Evolutionary conservation across 192 early-diverging fungal genomes (phyloP).

Genomic region (Dissophora ornata): DNA sequence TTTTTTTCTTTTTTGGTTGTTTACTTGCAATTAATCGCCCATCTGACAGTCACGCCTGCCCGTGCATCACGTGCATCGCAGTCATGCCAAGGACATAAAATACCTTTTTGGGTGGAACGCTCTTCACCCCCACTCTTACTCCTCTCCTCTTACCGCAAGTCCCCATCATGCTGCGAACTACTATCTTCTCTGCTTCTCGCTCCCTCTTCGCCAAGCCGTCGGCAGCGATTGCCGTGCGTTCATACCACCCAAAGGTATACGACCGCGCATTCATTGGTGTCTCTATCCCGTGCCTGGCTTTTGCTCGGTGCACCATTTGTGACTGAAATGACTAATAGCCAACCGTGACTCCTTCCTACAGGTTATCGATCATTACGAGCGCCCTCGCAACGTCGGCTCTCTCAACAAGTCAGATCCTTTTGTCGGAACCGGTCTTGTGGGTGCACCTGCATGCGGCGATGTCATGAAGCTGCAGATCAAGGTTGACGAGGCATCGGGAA

Average conservation of each 20-base stretch:
- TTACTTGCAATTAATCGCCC: neutral
- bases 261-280: neutral
- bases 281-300: too few relatives aligned
- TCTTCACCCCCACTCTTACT: too few relatives aligned
- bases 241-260: constrained; percentile 54
- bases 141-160: too few relatives aligned
- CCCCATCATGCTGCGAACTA: constrained; percentile 44
- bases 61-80: too few relatives aligned
- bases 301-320: neutral
- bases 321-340: neutral
- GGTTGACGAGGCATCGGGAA: constrained; percentile 90
- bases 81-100: too few relatives aligned
- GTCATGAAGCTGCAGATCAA: constrained; percentile 97
- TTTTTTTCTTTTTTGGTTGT: constrained; percentile 7
- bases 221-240: constrained; percentile 36
- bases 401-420: constrained; percentile 86
- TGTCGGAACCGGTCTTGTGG: constrained; percentile 97
- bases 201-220: constrained; percentile 44
- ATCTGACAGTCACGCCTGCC: too few relatives aligned
- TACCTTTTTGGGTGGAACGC: too few relatives aligned
- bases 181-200: constrained; percentile 32
- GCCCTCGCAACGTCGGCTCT: constrained; percentile 96
- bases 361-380: constrained; percentile 99
- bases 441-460: constrained; percentile 89
- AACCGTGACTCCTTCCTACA: constrained; percentile 28